Percentiles rank a stretch among this genome's conserved stretches.
Evolutionary conservation across 2,329 filamentous ascomycete genomes (phyloP).

Genomic region (Cryphonectria nitschkei): DNA sequence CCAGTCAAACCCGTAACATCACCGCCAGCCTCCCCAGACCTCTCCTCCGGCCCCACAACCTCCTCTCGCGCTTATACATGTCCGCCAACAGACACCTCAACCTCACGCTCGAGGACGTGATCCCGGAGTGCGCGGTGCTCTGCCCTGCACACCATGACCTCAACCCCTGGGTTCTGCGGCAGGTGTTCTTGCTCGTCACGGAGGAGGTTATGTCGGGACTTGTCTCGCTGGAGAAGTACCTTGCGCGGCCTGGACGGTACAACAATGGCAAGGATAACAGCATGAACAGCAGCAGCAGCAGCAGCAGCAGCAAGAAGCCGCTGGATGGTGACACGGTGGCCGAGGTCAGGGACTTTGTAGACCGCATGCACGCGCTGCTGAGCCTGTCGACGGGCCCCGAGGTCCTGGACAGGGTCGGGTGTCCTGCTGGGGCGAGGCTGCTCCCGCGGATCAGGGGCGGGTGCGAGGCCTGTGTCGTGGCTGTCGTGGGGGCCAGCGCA

Average conservation of each 20-base stretch:
- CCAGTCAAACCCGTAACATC: slow-evolving; percentile 39
- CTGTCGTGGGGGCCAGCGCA: slow-evolving; percentile 49
- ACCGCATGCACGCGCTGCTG: slow-evolving; percentile 31
- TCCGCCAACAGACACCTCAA: slow-evolving; percentile 25
- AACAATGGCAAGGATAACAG: background rate
- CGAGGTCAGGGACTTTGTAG: slow-evolving; percentile 35
- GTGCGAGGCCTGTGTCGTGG: slow-evolving; percentile 59
- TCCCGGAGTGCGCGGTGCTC: slow-evolving; percentile 30
- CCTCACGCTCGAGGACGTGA: slow-evolving; percentile 26
- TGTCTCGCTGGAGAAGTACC: slow-evolving; percentile 35
- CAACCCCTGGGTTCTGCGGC: slow-evolving; percentile 36
- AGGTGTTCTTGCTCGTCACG: slow-evolving; percentile 47
- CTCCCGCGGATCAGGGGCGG: slow-evolving; percentile 38
- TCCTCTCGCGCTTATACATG: slow-evolving; percentile 35
- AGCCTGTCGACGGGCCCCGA: slow-evolving; percentile 22
- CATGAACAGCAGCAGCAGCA: background rate
- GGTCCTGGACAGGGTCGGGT: slow-evolving; percentile 29
- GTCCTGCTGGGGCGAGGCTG: slow-evolving; percentile 24
- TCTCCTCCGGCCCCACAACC: slow-evolving; percentile 40
- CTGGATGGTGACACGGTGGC: background rate
- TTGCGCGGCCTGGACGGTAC: slow-evolving; percentile 20
- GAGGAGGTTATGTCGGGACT: slow-evolving; percentile 46
- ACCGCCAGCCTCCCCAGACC: slow-evolving; percentile 35
- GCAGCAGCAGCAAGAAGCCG: background rate
- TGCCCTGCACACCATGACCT: slow-evolving; percentile 31